These are phyloP conservation scores for Eutrema yunnanense DNA, from an alignment of 345 rosid genomes.

Conservation along the genomic window DNA sequence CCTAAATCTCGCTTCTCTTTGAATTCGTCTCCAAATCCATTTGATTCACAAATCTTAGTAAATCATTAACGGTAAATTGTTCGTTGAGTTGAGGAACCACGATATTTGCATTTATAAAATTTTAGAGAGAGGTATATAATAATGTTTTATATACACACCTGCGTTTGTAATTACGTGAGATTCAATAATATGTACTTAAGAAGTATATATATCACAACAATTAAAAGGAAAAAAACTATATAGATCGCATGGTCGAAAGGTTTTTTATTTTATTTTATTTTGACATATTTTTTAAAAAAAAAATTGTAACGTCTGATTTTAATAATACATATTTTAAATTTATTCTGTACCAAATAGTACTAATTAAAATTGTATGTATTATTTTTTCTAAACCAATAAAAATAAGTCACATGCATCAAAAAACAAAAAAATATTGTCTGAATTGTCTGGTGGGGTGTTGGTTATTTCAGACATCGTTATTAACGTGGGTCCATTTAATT, in stretches of 20 bases:
- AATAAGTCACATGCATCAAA: conserved; percentile 17
- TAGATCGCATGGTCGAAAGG: conserved; percentile 12
- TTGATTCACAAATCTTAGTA: neutral
- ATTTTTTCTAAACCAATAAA: neutral
- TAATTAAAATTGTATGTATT: neutral
- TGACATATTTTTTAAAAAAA: no score
- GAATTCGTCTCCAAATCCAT: neutral
- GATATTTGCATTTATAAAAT: neutral
- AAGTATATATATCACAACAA: neutral
- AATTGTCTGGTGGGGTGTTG: conserved; percentile 25
- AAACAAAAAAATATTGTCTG: conserved; percentile 1
- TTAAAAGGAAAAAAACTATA: neutral
- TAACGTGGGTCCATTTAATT: conserved; percentile 28
- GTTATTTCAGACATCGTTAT: conserved; percentile 27
- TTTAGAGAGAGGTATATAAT: neutral
- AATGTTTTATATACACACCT: neutral
- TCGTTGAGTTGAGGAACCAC: neutral
- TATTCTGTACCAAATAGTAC: conserved; percentile 13
- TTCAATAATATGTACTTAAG: neutral
- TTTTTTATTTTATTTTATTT: no score
- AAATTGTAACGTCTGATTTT: no score
- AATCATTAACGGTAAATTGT: neutral
- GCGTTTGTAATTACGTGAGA: conserved; percentile 5
- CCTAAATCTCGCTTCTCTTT: neutral
- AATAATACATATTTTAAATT: neutral